Base-by-base conservation (phyloP, 2,329 filamentous ascomycete species). In the Cercospora berteroae region DNA sequence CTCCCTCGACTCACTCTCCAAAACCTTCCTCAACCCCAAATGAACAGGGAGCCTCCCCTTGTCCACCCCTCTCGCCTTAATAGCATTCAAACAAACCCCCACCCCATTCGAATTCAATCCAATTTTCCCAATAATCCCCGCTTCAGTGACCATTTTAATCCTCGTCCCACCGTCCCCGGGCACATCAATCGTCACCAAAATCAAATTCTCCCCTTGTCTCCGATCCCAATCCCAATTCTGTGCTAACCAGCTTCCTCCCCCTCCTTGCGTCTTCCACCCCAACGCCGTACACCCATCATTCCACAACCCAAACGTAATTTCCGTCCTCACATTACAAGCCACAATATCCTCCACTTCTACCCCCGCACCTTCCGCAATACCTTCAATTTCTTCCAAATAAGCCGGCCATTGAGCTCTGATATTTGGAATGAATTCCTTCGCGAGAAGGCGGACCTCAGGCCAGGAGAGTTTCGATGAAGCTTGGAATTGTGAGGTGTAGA, bases 171-270 rank as follows among this genome's bases (percentile, higher is more conserved):
- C 69, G 56, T 83, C 81, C 18, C 25, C 52, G 1, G 25, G 25
- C 0, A 57, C 52, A 1, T 76, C 74, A 59, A 87, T 83, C 42
- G 80, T 80, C 16, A 83, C 80, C 42, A 83, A 71, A 58, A 87
- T 74, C 0, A 87, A 77, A 69, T 87, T 86, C 13, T 77, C 71
- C 20, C 80, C 81, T 65, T 88, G 85, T 16, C 74, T 78, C 0
- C 74, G 74, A 73, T 82, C 81, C 87, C 88, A 89, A 70, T 88
- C 86, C 86, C 86, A 88, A 66, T 88, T 88, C 77, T 88, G 86
- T 1, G 80, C 81, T 4, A 88, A 74, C 66, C 82, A 83, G 20
- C 78, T 79, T 13, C 52, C 29, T 4, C 1, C 13, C 5, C 5
- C 10, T 12, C 70, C 67, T 4, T 60, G 72, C 3, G 66, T 69